Evolutionary conservation across 1,284 basidiomycete species (phyloP), one percentile per base, ranked within the genome.

Genomic region (Sanghuangporus baumii): DNA sequence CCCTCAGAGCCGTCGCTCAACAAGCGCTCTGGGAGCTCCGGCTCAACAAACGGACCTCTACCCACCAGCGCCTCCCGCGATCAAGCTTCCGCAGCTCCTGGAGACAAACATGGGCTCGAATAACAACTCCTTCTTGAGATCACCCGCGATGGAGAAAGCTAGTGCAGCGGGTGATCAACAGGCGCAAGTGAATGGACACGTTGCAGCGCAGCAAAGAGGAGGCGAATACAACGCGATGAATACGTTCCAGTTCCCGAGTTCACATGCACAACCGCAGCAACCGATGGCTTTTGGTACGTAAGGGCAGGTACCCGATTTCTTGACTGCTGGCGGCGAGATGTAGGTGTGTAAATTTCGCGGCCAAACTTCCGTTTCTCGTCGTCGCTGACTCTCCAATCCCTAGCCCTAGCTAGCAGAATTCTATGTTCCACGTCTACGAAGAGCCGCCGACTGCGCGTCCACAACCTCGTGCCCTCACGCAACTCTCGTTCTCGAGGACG

Each of bases 241-340:
- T 23, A 37, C 26, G n/a, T 61, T 55, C 60, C 52, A 57, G 36
- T 57, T 52, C 37, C 55, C 55, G 11, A n/a, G 38, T 14, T 26
- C 55, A 55, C 31, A 57, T 18, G 37, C 47, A 38, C 38, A 36
- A 48, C 41, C 48, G 12, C n/a, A 36, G 36, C 40, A 47, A 51
- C 8, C 48, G 36, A 43, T 56, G 62, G 51, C 38, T 52, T 56
- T 50, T 47, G 61, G 48, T 31, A 41, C 51, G n/a, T 52, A 57
- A 60, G 62, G 62, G 50, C 62, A 63, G 57, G 62, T 59, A 20
- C 57, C 62, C 36, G 48, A 43, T 16, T 63, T 54, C 52, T 63
- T 57, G 16, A 46, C 55, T 52, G 55, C 56, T 41, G 56, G 51
- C 56, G 41, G 55, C 47, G 61, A 58, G 34, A 55, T 59, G 38